These are phyloP conservation scores for Penicillium sp. DNA, from an alignment of 2,329 filamentous ascomycete genomes.

Conservation along the genomic window DNA sequence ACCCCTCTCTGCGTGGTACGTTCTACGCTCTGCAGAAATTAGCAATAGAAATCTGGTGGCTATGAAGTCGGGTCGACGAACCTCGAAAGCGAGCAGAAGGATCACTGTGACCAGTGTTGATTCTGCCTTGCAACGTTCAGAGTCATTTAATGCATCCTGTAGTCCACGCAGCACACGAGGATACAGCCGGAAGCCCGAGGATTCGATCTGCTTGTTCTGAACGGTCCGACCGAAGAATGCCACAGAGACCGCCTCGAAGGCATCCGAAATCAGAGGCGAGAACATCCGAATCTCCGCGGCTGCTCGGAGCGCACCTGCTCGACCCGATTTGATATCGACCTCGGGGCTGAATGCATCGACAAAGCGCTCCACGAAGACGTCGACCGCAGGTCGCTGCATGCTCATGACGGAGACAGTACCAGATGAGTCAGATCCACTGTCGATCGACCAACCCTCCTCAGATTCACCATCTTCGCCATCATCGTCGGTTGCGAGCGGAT, in stretches of 20 bases:
- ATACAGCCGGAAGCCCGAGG: conserved; percentile 34
- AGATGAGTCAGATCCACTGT: conserved; percentile 27
- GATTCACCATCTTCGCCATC: conserved; percentile 17
- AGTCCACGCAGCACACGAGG: conserved; percentile 36
- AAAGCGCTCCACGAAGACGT: conserved; percentile 40
- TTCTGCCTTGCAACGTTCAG: conserved; percentile 38
- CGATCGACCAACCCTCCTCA: conserved; percentile 18
- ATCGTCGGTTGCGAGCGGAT: conserved; percentile 5
- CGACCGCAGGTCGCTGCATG: conserved; percentile 27
- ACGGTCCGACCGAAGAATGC: conserved; percentile 40
- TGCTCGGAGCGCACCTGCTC: conserved; percentile 36
- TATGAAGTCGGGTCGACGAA: conserved; percentile 5
- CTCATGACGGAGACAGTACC: conserved; percentile 23
- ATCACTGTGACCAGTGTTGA: conserved; percentile 40
- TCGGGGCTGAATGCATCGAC: conserved; percentile 42
- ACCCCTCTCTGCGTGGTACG: conserved; percentile 35
- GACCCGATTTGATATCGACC: conserved; percentile 35
- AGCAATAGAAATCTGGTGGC: not conserved
- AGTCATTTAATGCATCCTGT: conserved; percentile 37
- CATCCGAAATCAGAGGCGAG: conserved; percentile 37
- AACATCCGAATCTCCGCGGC: conserved; percentile 43
- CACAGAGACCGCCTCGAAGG: conserved; percentile 39
- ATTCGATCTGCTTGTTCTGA: conserved; percentile 34
- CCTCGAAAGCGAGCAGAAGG: conserved; percentile 40
- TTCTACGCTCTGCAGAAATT: conserved; percentile 33